These are phyloP conservation scores for Peronosclerospora sorghi DNA, from an alignment of 352 stramenopile genomes.

Conservation along the genomic window DNA sequence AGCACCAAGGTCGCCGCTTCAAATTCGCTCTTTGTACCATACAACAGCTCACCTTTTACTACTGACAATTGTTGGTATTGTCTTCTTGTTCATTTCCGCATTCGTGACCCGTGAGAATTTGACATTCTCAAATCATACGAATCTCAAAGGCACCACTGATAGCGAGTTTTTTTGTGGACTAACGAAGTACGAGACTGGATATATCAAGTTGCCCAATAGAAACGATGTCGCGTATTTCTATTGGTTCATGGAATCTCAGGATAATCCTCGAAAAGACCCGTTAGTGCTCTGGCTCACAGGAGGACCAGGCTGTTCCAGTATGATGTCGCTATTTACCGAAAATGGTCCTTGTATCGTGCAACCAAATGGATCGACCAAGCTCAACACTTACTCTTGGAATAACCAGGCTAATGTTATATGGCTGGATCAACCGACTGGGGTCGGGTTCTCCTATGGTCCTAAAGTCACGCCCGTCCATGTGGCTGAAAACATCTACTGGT, in stretches of 20 bases:
- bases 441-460: constrained; percentile 54
- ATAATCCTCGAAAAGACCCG: constrained; percentile 23
- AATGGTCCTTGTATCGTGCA: constrained; percentile 55
- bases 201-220: constrained; percentile 43
- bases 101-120: constrained; percentile 20
- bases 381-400: constrained; percentile 58
- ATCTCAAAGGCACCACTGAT: constrained; percentile 13
- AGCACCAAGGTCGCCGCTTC: too few species aligned
- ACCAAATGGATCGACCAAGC: constrained; percentile 27
- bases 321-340: constrained; percentile 42
- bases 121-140: constrained; percentile 11
- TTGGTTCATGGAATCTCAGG: constrained; percentile 49
- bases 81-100: constrained; percentile 22
- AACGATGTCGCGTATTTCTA: constrained; percentile 58
- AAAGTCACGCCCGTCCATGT: constrained; percentile 36
- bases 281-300: constrained; percentile 60
- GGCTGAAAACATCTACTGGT: constrained; percentile 57
- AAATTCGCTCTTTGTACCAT: too few species aligned
- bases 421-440: constrained; percentile 52
- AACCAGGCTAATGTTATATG: constrained; percentile 58
- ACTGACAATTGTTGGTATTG: constrained; percentile 15
- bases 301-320: constrained; percentile 48
- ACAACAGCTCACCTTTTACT: constrained; percentile 8
- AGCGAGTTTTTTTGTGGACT: constrained; percentile 31
- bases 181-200: constrained; percentile 29